Evolutionary conservation across 2,329 filamentous ascomycete genomes (phyloP).

Genomic region (Cadophora gregata): DNA sequence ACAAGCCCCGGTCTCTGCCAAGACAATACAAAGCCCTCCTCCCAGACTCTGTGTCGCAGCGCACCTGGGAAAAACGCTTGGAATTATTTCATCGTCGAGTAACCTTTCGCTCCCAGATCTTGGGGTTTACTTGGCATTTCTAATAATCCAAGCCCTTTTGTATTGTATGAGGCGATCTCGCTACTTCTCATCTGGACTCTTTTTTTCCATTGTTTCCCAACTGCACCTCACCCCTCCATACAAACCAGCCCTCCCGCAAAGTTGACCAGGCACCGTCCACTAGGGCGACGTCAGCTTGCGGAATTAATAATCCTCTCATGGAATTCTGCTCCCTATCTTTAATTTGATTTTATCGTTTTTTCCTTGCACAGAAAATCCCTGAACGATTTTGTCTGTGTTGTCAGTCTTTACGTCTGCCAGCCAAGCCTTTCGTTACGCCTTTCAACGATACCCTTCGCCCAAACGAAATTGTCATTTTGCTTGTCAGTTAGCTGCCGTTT

Average conservation of each 20-base stretch:
- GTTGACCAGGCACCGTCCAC: constrained; percentile 16
- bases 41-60: constrained; percentile 13
- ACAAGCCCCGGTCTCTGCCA: constrained; percentile 14
- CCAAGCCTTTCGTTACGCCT: constrained; percentile 7
- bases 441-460: constrained; percentile 1
- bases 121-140: constrained; percentile 10
- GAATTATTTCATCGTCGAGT: constrained; percentile 14
- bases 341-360: background rate
- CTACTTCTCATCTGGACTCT: background rate
- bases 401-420: constrained; percentile 15
- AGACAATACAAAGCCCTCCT: constrained; percentile 19
- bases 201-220: constrained; percentile 9
- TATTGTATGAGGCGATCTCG: constrained; percentile 18
- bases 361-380: background rate
- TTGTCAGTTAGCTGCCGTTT: constrained; percentile 6
- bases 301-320: background rate
- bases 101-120: constrained; percentile 12
- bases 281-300: background rate
- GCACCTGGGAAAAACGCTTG: constrained; percentile 14
- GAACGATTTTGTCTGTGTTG: constrained; percentile 1
- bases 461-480: background rate
- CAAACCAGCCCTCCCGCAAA: constrained; percentile 16
- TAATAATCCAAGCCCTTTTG: constrained; percentile 16
- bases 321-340: background rate
- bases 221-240: constrained; percentile 1